phyloP scores from a whole-genome alignment of 164 flowering plant species.

The Houttuynia cordata region DNA sequence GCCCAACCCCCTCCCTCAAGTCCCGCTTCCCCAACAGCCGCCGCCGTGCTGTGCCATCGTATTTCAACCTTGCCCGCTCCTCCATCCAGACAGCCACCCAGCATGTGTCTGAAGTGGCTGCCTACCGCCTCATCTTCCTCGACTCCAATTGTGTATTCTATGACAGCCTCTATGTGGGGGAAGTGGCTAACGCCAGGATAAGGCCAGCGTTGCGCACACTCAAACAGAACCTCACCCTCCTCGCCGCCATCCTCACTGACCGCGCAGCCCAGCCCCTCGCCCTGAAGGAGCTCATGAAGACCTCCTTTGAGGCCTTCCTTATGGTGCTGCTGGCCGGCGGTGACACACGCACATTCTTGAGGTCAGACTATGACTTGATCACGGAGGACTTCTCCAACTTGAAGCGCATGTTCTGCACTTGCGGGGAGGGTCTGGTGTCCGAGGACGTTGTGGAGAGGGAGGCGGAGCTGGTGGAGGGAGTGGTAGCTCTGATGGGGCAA shows the following conservation, averaged over 20 bases:
- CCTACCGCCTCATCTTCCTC: slow-evolving; percentile 74
- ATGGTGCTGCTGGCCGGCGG: slow-evolving; percentile 95
- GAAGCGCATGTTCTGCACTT: slow-evolving; percentile 46
- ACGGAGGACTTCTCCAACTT: slow-evolving; percentile 66
- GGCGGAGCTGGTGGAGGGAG: slow-evolving; percentile 66
- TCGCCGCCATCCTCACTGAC: slow-evolving; percentile 54
- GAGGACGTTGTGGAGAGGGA: slow-evolving; percentile 68
- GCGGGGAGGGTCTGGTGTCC: slow-evolving; percentile 59
- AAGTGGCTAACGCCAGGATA: slow-evolving; percentile 57
- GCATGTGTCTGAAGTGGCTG: slow-evolving; percentile 77
- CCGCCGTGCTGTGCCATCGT: slow-evolving; percentile 24
- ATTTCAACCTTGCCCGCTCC: slow-evolving; percentile 42
- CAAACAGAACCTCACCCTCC: slow-evolving; percentile 75
- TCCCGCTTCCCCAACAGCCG: slow-evolving; percentile 17
- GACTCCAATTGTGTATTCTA: slow-evolving; percentile 67
- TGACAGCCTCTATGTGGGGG: slow-evolving; percentile 48
- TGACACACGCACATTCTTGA: slow-evolving; percentile 28
- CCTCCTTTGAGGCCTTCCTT: slow-evolving; percentile 72
- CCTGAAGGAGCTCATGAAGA: slow-evolving; percentile 70
- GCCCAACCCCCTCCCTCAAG: slow-evolving; percentile 26
- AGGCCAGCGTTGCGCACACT: slow-evolving; percentile 64
- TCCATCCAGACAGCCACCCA: slow-evolving; percentile 45
- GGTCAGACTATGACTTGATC: slow-evolving; percentile 58
- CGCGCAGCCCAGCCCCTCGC: slow-evolving; percentile 62
- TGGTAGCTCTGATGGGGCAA: slow-evolving; percentile 58